These are phyloP conservation scores for Roridomyces roridus DNA, from an alignment of 768 basidiomycete genomes.

Conservation along the genomic window DNA sequence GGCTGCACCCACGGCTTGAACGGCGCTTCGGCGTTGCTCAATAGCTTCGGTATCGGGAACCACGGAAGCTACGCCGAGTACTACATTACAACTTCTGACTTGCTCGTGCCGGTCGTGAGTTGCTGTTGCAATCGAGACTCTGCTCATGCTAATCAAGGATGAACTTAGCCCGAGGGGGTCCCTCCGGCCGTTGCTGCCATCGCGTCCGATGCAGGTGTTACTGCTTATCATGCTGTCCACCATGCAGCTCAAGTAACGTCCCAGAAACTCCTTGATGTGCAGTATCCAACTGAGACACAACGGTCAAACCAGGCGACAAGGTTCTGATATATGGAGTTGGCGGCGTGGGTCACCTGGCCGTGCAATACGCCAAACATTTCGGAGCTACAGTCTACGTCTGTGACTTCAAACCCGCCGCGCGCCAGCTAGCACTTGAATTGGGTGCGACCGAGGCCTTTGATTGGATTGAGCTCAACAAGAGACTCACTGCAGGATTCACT, in stretches of 20 bases:
- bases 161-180: conserved; percentile 24
- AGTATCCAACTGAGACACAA: too few relatives aligned
- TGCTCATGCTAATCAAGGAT: too few relatives aligned
- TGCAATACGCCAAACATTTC: conserved; percentile 30
- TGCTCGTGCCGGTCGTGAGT: conserved; percentile 22
- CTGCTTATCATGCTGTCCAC: conserved; percentile 22
- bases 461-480: conserved; percentile 23
- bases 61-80: conserved; percentile 27
- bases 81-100: conserved; percentile 12
- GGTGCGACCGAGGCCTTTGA: conserved; percentile 28
- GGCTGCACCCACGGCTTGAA: conserved; percentile 9
- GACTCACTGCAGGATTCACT: conserved; percentile 3
- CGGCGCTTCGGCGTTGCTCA: too few relatives aligned
- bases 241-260: conserved; percentile 13
- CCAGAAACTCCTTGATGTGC: not conserved
- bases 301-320: too few relatives aligned
- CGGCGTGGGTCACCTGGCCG: conserved; percentile 22
- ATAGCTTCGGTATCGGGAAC: conserved; percentile 11
- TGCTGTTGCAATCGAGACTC: too few relatives aligned
- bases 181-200: conserved; percentile 18
- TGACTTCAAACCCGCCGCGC: too few relatives aligned
- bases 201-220: conserved; percentile 25
- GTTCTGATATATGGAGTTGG: conserved; percentile 26
- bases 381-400: conserved; percentile 26
- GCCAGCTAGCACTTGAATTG: conserved; percentile 22